A percentile compares a stretch with the other conserved stretches of the same genome.
Evolutionary conservation across 495 filamentous ascomycete genomes (phyloP).

Genomic region (Xylaria palmicola): DNA sequence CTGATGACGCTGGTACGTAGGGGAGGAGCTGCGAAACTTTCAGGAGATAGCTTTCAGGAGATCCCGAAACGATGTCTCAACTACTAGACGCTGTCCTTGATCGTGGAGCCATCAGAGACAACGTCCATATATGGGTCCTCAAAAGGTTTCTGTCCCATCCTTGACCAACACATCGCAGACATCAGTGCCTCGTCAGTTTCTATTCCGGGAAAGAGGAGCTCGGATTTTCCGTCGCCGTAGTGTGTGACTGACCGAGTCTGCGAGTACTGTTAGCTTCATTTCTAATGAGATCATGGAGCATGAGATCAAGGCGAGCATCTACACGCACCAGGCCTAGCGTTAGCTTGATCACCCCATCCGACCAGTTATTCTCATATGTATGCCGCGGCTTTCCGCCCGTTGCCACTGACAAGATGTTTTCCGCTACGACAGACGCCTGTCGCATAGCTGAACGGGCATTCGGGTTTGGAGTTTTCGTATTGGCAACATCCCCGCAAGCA

Average conservation of each 20-base stretch:
- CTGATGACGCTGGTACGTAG: too few relatives aligned
- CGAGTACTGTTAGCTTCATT: not conserved
- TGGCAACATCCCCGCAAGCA: conserved; percentile 31
- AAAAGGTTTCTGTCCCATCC: conserved; percentile 21
- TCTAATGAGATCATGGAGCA: not conserved
- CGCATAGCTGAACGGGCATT: conserved; percentile 26
- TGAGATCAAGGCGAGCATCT: not conserved
- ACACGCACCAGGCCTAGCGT: conserved; percentile 28
- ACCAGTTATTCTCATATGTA: conserved; percentile 20
- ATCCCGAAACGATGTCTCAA: too few relatives aligned
- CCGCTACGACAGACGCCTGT: conserved; percentile 29
- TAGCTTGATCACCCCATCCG: conserved; percentile 30
- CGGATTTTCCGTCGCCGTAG: conserved; percentile 28
- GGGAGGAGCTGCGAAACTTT: too few relatives aligned
- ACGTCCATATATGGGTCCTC: conserved; percentile 16
- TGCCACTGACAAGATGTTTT: conserved; percentile 24
- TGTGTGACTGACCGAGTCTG: conserved; percentile 27
- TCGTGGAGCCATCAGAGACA: too few relatives aligned
- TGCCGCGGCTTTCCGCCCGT: conserved; percentile 18
- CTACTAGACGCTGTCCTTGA: too few relatives aligned
- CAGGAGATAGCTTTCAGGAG: too few relatives aligned
- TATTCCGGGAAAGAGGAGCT: conserved; percentile 22
- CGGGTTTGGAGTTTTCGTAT: conserved; percentile 22
- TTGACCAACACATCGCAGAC: conserved; percentile 25
- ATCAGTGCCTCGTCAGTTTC: conserved; percentile 27